Evolutionary conservation across 371 early-diverging fungal genomes (phyloP), one percentile per base, ranked within the genome.

Genomic region (Syncephalastrum racemosum): DNA sequence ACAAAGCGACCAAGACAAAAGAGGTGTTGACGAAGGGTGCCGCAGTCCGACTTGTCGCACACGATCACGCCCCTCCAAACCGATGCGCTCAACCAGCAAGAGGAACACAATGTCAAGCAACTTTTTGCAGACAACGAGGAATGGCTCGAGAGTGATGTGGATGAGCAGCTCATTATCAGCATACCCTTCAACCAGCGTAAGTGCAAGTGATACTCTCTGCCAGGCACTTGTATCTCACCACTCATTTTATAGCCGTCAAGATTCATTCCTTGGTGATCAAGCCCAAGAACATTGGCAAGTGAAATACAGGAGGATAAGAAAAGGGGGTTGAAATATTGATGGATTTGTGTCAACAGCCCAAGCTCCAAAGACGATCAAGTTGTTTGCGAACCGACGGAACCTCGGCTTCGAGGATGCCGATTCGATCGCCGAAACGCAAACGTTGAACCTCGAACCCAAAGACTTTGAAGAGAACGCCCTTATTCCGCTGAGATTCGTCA

Each of bases 361-460:
- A 22, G 97, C 93, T 20, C 97, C 97, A 46, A 90, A 86, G 72
- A 90, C 88, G 2, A 72, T 97, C 72, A 90, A 88, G 68, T 66
- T 95, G 6, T 97, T 82, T 63, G 86, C 86, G 41, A 97, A 97
- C 75, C 82, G 84, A 53, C 66, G 79, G 43, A 82, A 86, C 13
- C 60, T 97, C 40, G 89, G 90, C 13, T 97, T 97, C 63, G 96
- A 95, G 56, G 94, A 94, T 52, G 87, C 83, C 2, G 94, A 93
- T 53, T 69, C 80, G 10, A 72, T 89, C 14, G 65, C 81, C 49
- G 86, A 86, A 50, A 91, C 92, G 3, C 95, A 97, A 63, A 73
- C 66, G 4, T 64, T 95, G 36, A 85, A 82, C 42, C 62, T 96
- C 58, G 73, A 79, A 7, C 81, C 83, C 53, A 77, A 77, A 24